A percentile compares a stretch with the other conserved stretches of the same genome.
Conservation (phyloP, 1,284 basidiomycete genomes). For the Meripilus lineatus region DNA sequence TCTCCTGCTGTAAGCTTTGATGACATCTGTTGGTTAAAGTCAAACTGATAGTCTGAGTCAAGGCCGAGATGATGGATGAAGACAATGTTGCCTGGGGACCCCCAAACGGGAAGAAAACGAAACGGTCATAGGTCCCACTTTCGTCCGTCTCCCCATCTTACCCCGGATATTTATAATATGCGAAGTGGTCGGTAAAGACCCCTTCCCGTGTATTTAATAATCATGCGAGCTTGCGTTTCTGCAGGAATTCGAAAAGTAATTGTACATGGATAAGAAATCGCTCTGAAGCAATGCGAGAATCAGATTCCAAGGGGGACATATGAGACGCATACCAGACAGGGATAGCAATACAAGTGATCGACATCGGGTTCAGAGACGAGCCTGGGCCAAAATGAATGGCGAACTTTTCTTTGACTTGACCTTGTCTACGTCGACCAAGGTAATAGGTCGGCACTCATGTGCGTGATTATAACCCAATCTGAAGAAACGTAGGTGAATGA, state of each 20-base stretch:
- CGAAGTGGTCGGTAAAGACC: neutral
- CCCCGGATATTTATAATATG: no score
- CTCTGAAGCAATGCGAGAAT: no score
- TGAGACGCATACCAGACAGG: no score
- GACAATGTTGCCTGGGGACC: constrained; percentile 27
- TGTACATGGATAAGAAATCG: neutral
- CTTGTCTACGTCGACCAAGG: constrained; percentile 62
- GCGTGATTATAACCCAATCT: constrained; percentile 82
- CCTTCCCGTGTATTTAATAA: neutral
- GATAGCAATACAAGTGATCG: neutral
- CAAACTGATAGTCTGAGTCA: no score
- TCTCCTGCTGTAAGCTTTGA: no score
- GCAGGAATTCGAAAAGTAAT: neutral
- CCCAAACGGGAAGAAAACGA: constrained; percentile 8
- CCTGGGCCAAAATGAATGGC: constrained; percentile 22
- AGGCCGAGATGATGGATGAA: constrained; percentile 28
- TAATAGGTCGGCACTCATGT: constrained; percentile 57
- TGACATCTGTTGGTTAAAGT: no score
- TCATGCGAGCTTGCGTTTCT: neutral
- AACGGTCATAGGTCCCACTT: neutral
- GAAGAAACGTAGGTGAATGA: constrained; percentile 2
- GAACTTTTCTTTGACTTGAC: constrained; percentile 59
- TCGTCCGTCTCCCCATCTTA: neutral
- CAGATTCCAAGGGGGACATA: no score
- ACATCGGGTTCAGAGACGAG: constrained; percentile 18